Evolutionary conservation across 2,329 filamentous ascomycete species (phyloP).

Genomic region (Fusarium succisae): DNA sequence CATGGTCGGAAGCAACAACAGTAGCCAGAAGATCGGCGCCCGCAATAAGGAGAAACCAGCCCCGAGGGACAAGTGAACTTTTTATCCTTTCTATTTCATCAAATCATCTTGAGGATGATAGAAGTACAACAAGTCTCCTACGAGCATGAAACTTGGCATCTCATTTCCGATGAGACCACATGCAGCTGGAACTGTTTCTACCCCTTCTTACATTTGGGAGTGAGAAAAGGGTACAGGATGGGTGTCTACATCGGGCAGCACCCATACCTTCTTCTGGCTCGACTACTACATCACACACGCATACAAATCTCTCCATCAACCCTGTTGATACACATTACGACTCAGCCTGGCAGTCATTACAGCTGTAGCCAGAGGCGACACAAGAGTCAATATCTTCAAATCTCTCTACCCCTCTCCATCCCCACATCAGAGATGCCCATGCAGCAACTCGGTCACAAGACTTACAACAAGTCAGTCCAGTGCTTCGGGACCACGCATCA

Average conservation of each 20-base stretch:
- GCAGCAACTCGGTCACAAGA: neutral
- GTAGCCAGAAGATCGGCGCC: neutral
- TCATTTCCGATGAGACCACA: neutral
- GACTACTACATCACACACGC: neutral
- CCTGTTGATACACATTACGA: neutral
- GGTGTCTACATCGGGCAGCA: neutral
- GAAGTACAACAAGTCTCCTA: neutral
- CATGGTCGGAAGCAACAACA: neutral
- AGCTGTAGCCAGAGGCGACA: neutral
- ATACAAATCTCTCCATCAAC: too few relatives aligned
- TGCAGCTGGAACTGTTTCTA: neutral
- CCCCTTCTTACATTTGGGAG: neutral
- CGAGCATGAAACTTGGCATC: neutral
- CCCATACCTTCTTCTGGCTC: neutral
- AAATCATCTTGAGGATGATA: neutral
- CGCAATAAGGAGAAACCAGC: neutral
- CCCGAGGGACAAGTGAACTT: neutral
- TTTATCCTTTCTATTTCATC: neutral
- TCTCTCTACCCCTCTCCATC: neutral
- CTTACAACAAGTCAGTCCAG: too few relatives aligned
- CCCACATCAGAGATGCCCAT: neutral
- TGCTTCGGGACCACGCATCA: fast-evolving
- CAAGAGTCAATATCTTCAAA: neutral
- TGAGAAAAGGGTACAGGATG: neutral
- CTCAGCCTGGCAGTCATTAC: neutral